phyloP scores from a whole-genome alignment of 2,329 filamentous ascomycete genomes.

The Calonectria hongkongensis region DNA sequence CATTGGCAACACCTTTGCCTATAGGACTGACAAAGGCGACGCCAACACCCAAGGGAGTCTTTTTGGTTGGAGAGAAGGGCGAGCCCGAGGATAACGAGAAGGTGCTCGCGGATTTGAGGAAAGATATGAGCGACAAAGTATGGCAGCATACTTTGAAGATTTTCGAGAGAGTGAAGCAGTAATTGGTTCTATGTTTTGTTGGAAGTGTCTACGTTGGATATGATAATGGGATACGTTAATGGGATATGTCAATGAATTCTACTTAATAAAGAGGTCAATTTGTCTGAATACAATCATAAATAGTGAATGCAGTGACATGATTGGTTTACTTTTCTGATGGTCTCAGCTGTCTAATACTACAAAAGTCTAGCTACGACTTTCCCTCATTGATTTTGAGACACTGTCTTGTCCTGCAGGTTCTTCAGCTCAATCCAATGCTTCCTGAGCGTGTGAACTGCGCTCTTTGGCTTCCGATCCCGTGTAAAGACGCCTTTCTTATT shows the following conservation, averaged over 20 bases:
- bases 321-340: too few species aligned
- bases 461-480: slow-evolving; percentile 34
- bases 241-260: too few species aligned
- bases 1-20: slow-evolving; percentile 7
- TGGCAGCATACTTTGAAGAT: slow-evolving; percentile 16
- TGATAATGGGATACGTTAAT: not conserved
- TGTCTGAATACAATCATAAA: too few species aligned
- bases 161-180: slow-evolving; percentile 10
- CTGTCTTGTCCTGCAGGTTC: too few species aligned
- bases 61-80: slow-evolving; percentile 23
- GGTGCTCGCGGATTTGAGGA: slow-evolving; percentile 22
- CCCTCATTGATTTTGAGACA: too few species aligned
- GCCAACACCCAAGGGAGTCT: slow-evolving; percentile 7
- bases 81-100: slow-evolving; percentile 19
- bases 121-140: slow-evolving; percentile 15
- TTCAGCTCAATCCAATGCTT: not conserved
- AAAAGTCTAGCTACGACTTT: too few species aligned
- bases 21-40: not conserved
- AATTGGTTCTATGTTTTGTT: not conserved
- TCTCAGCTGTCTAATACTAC: too few species aligned
- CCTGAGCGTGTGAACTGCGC: not conserved
- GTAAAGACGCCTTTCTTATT: slow-evolving; percentile 48
- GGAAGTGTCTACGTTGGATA: not conserved
- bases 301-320: too few species aligned
- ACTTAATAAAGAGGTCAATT: not conserved